These are phyloP conservation scores for Lachnellula suecica DNA, from an alignment of 2,329 filamentous ascomycete genomes.

Conservation along the genomic window DNA sequence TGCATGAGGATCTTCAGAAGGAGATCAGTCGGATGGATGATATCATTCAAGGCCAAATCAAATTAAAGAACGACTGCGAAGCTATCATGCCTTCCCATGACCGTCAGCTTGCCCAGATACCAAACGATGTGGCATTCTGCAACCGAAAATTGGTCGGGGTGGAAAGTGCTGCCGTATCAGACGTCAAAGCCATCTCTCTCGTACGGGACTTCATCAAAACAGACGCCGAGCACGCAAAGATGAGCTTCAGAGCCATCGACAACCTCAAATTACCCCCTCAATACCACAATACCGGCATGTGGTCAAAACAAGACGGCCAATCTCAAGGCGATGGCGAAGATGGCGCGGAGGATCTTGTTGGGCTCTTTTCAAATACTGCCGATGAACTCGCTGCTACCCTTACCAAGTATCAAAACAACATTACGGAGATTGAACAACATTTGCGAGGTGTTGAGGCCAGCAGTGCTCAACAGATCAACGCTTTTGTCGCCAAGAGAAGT, in stretches of 20 bases:
- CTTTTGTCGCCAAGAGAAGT: constrained; percentile 44
- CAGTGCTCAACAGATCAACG: constrained; percentile 59
- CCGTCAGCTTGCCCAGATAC: constrained; percentile 62
- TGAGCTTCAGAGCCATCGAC: constrained; percentile 72
- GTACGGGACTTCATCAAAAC: constrained; percentile 58
- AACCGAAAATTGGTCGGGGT: constrained; percentile 61
- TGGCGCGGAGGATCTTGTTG: constrained; percentile 58
- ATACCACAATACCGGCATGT: constrained; percentile 44
- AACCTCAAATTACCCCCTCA: constrained; percentile 68
- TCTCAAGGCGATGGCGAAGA: constrained; percentile 41
- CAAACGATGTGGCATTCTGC: constrained; percentile 64
- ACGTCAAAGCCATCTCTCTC: constrained; percentile 58
- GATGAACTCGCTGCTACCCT: constrained; percentile 62
- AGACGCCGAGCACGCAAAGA: constrained; percentile 68
- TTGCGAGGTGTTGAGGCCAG: constrained; percentile 62
- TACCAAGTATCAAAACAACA: constrained; percentile 54
- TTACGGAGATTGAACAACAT: constrained; percentile 65
- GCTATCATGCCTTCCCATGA: constrained; percentile 65
- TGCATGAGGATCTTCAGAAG: constrained; percentile 77
- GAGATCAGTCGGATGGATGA: constrained; percentile 77
- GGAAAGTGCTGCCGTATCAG: constrained; percentile 61
- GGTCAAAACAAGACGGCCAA: constrained; percentile 40
- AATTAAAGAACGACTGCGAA: constrained; percentile 74
- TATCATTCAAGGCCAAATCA: constrained; percentile 77
- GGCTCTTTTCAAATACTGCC: constrained; percentile 61